Percentiles rank a stretch among this genome's conserved stretches.
These are phyloP conservation scores for Acer negundo DNA, from an alignment of 345 rosid species.

Conservation along the genomic window DNA sequence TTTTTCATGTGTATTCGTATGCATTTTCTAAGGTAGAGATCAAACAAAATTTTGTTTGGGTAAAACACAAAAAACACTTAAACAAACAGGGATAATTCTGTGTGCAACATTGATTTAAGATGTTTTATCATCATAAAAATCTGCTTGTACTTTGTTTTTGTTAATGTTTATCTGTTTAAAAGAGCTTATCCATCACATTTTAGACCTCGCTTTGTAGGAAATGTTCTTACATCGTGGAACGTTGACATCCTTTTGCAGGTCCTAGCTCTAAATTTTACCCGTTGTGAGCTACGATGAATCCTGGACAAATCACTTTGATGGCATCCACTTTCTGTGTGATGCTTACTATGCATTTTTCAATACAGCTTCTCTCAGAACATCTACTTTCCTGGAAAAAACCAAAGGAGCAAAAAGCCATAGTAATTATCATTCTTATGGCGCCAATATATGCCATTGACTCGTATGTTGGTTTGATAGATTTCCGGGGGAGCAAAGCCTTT, in stretches of 20 bases:
- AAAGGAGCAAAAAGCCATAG: slow-evolving; percentile 46
- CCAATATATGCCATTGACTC: slow-evolving; percentile 46
- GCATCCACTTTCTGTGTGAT: slow-evolving; percentile 40
- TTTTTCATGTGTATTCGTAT: neutral
- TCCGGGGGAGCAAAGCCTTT: slow-evolving; percentile 41
- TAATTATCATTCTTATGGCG: slow-evolving; percentile 45
- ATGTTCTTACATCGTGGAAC: neutral
- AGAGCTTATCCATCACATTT: neutral
- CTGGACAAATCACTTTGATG: slow-evolving; percentile 33
- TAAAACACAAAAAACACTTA: too few species aligned
- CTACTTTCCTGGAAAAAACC: slow-evolving; percentile 46
- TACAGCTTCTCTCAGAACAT: slow-evolving; percentile 45
- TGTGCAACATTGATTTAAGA: neutral
- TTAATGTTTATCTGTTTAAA: neutral
- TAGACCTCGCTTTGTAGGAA: neutral
- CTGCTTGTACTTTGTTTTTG: neutral
- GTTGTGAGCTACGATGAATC: slow-evolving; percentile 12
- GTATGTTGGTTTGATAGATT: slow-evolving; percentile 42
- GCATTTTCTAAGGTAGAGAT: neutral
- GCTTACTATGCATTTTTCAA: slow-evolving; percentile 43
- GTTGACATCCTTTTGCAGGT: neutral
- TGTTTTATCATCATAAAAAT: neutral
- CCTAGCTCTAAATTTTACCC: neutral
- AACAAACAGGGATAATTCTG: too few species aligned
- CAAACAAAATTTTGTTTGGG: too few species aligned